Base-by-base conservation (phyloP, 805 yeast species). In the Wickerhamomyces sydowiorum region DNA sequence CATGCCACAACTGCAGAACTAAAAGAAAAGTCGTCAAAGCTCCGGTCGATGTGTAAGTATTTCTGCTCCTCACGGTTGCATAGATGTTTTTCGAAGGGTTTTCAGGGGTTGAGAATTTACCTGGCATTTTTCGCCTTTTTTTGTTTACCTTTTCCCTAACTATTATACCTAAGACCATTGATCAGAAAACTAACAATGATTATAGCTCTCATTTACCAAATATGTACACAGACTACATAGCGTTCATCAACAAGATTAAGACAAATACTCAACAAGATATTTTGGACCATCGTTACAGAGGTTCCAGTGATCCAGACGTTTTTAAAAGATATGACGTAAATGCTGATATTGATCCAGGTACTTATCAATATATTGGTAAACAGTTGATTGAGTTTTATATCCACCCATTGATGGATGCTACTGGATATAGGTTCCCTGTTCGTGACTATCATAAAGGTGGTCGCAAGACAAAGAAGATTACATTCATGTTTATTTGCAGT, bases 381-480 rank as follows among this genome's bases (percentile, higher is more conserved):
- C 53, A 58, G 28, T 50, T 70, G n/a, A 60, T 62, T 5, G 59
- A 58, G 24, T 49, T 56, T 10, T 70, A 66, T 42, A 59, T 70
- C 18, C 49, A 54, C n/a, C 74, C 75, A 6, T 42, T 70, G 28
- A 70, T 69, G 58, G 52, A 50, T 4, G 47, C 57, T 2, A 67
- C 75, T 0, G 74, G 74, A 2, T 70, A 61, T 44, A 60, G 65
- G 39, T 69, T 69, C 44, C 70, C 73, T 0, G 66, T 69, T 12
- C 56, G 75, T 39, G 75, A 70, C 46, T 69, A 62, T 46, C 75
- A 70, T 47, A 67, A 69, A 50, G 69, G 68, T 28, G 70, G 70
- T 5, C 56, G 64, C 30, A 65, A 63, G 44, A 54, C 66, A 7
- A 67, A 67, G 40, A 69, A 66, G 45, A 59, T 69, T 30, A 57